Evolutionary conservation across 2,329 filamentous ascomycete genomes (phyloP), one percentile per base, ranked within the genome.

Genomic region (Aureobasidium melanogenum): DNA sequence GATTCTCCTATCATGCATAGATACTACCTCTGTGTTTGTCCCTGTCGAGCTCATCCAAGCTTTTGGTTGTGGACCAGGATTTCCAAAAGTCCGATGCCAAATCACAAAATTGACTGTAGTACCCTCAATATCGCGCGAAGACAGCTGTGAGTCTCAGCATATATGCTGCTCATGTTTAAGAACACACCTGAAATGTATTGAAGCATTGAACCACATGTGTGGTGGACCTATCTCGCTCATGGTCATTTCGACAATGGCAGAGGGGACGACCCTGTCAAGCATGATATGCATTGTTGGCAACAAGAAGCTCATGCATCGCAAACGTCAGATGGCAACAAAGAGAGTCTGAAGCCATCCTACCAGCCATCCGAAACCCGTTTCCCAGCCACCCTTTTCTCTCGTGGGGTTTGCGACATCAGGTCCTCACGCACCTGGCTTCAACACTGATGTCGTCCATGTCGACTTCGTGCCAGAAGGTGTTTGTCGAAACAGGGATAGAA

Each of bases 341-440:
- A 26, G 26, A 32, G 26, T 34, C 5, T 17, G 48, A 51, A 51
- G 32, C 48, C 48, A 36, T 51, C 48, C 19, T 15, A 36, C 48
- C 48, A 51, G 48, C 30, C 48, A 51, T 51, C 48, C 47, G 47
- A 51, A 17, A 38, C 48, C 48, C 30, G 48, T 51, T 51, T 38
- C 48, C 48, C 30, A 38, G 48, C 48, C 48, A 24, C 48, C 48
- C 46, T 22, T 34, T 30, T 36, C 48, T 32, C 48, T 51, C 48
- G 30, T 51, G 48, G 32, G 19, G 8, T 26, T 38, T 38, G 48
- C 32, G 48, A 38, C 48, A 51, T 51, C 48, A 51, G 30, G 30
- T 51, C 30, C 30, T 24, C 9, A 17, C 48, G 30, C 32, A 38
- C 32, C 48, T 38, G 6, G 30, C 36, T 28, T n/a, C 22, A n/a